Evolutionary conservation across 2,329 filamentous ascomycete species (phyloP).

Genomic region (Aaosphaeria arxii): DNA sequence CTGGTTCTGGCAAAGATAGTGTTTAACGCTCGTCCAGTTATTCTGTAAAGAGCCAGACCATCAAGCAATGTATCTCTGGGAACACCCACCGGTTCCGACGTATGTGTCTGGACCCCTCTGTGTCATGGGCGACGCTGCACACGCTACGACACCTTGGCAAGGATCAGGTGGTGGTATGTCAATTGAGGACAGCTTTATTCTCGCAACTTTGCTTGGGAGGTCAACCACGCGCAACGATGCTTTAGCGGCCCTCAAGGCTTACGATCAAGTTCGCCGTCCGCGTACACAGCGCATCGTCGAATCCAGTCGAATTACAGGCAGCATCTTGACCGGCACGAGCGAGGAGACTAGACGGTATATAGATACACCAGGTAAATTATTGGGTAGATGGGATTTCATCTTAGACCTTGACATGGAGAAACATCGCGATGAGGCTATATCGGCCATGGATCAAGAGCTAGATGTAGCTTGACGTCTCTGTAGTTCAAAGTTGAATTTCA

Average conservation of each 20-base stretch:
- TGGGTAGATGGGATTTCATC: constrained; percentile 1
- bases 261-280: constrained; percentile 16
- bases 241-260: constrained; percentile 28
- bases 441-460: background rate
- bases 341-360: background rate
- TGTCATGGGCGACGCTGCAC: constrained; percentile 52
- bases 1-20: too few relatives aligned
- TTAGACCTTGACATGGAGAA: background rate
- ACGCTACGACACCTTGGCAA: constrained; percentile 49
- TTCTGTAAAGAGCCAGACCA: constrained; percentile 2
- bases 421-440: background rate
- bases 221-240: constrained; percentile 10
- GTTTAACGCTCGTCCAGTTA: too few relatives aligned
- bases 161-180: constrained; percentile 52
- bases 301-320: constrained; percentile 1
- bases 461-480: background rate
- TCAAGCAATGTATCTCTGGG: constrained; percentile 2
- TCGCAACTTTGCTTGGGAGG: constrained; percentile 30
- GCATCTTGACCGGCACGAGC: background rate
- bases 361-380: background rate
- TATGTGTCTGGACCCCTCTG: background rate
- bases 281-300: constrained; percentile 4
- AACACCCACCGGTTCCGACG: background rate
- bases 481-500: background rate
- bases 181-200: constrained; percentile 49